Evolutionary conservation across 225 moss, liverwort and hornwort species (phyloP).

Genomic region (Physcomitrellopsis africana): DNA sequence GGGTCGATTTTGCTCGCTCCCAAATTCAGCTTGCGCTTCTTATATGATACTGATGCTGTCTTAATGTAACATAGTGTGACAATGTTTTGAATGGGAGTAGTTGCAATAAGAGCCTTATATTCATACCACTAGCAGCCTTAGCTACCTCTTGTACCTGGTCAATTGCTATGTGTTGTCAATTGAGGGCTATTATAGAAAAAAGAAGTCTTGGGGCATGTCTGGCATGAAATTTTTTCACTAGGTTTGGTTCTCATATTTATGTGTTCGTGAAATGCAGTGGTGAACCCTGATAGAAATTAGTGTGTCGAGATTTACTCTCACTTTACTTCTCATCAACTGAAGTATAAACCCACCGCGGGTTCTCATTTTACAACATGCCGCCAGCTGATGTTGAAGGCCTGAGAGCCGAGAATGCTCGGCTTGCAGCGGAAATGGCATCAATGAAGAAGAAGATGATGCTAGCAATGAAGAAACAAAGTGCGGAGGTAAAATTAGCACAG

Average conservation of each 20-base stretch:
- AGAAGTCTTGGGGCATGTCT: slow-evolving; percentile 7
- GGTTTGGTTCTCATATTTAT: slow-evolving; percentile 21
- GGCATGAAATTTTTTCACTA: not conserved
- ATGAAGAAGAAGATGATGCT: slow-evolving; percentile 92
- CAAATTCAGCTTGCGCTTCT: slow-evolving; percentile 14
- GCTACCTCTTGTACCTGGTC: slow-evolving; percentile 9
- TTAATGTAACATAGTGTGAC: not conserved
- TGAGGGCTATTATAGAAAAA: not conserved
- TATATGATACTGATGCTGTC: slow-evolving; percentile 2
- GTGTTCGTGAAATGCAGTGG: slow-evolving; percentile 31
- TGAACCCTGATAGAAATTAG: slow-evolving; percentile 24
- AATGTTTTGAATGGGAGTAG: slow-evolving; percentile 1
- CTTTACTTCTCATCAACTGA: slow-evolving; percentile 2
- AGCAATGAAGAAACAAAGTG: slow-evolving; percentile 84
- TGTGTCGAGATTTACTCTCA: slow-evolving; percentile 5
- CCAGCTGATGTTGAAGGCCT: slow-evolving; percentile 57
- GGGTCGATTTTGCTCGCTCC: not conserved
- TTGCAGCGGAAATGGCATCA: slow-evolving; percentile 71
- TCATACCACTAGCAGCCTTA: slow-evolving; percentile 1
- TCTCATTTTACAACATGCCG: slow-evolving; percentile 37
- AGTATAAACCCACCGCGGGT: slow-evolving; percentile 12
- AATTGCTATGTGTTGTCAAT: not conserved
- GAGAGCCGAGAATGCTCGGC: slow-evolving; percentile 79
- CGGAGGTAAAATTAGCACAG: slow-evolving; percentile 80
- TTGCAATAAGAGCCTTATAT: not conserved